Percentiles rank a stretch among this genome's conserved stretches.
Conservation (phyloP, 257 asterid genomes). For the Thymus quinquecostatus region DNA sequence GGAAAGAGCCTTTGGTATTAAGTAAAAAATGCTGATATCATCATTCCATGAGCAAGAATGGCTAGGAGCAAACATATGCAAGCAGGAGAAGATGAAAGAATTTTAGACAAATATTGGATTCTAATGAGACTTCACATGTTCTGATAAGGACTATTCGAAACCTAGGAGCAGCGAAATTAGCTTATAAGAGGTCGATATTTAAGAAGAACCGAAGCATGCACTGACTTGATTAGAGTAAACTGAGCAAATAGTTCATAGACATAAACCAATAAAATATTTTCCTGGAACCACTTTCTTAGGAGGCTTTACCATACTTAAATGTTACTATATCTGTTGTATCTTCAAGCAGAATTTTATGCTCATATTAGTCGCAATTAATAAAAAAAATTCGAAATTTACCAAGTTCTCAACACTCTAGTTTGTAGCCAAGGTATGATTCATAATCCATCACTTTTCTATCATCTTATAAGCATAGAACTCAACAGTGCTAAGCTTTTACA, state of each 20-base stretch:
- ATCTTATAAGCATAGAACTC: slow-evolving; percentile 20
- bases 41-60: slow-evolving; percentile 1
- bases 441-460: slow-evolving; percentile 21
- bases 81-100: not conserved
- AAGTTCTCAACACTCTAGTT: not conserved
- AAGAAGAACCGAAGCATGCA: no score
- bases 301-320: slow-evolving; percentile 6
- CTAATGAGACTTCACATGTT: slow-evolving; percentile 12
- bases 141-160: not conserved
- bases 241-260: not conserved
- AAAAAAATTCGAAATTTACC: slow-evolving; percentile 4
- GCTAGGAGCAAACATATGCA: not conserved
- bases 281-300: not conserved
- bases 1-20: slow-evolving; percentile 18
- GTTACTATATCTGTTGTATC: not conserved
- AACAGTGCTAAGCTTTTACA: not conserved
- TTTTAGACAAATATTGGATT: slow-evolving; percentile 1
- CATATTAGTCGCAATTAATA: slow-evolving; percentile 6
- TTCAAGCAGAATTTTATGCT: slow-evolving; percentile 5
- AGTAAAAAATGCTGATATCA: slow-evolving; percentile 19
- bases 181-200: not conserved
- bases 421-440: slow-evolving; percentile 19
- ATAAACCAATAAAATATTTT: not conserved
- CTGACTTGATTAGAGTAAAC: slow-evolving; percentile 6
- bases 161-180: slow-evolving; percentile 6